Percentiles rank a stretch among this genome's conserved stretches.
Evolutionary conservation across 306 rosid species (phyloP).

Genomic region (Mimosa bimucronata): DNA sequence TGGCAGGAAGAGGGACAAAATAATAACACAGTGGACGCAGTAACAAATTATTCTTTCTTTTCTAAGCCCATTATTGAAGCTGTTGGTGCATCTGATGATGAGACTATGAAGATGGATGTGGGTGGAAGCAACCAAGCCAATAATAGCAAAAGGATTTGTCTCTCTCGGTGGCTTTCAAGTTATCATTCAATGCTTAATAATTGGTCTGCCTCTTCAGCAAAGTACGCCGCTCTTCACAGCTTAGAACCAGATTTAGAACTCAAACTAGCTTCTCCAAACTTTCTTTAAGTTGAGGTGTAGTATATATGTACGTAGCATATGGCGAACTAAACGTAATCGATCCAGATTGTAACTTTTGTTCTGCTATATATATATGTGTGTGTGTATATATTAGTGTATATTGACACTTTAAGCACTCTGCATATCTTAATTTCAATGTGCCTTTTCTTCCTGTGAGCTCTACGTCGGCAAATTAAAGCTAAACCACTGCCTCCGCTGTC

Average conservation of each 20-base stretch:
- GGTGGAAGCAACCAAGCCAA: constrained; percentile 16
- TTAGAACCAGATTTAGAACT: constrained; percentile 65
- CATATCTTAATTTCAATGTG: constrained; percentile 7
- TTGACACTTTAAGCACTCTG: neutral
- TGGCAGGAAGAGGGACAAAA: constrained; percentile 23
- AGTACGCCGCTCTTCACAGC: constrained; percentile 23
- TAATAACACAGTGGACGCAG: neutral
- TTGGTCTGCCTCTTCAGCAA: constrained; percentile 28
- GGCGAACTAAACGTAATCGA: neutral
- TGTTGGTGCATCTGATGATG: constrained; percentile 8
- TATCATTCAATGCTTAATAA: constrained; percentile 34
- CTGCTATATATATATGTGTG: neutral
- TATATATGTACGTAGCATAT: neutral
- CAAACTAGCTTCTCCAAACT: constrained; percentile 61
- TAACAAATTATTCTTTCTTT: neutral
- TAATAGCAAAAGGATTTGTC: neutral
- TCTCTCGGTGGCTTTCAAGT: constrained; percentile 29
- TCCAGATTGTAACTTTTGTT: neutral
- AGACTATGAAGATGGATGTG: constrained; percentile 12
- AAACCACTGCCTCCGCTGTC: neutral
- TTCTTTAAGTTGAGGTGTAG: constrained; percentile 13
- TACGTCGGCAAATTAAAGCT: neutral
- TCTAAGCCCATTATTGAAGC: constrained; percentile 23
- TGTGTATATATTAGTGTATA: neutral
- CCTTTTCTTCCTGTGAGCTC: constrained; percentile 1